phyloP scores from a whole-genome alignment of 169 alveolate species.

The Cardiosporidium cionae region DNA sequence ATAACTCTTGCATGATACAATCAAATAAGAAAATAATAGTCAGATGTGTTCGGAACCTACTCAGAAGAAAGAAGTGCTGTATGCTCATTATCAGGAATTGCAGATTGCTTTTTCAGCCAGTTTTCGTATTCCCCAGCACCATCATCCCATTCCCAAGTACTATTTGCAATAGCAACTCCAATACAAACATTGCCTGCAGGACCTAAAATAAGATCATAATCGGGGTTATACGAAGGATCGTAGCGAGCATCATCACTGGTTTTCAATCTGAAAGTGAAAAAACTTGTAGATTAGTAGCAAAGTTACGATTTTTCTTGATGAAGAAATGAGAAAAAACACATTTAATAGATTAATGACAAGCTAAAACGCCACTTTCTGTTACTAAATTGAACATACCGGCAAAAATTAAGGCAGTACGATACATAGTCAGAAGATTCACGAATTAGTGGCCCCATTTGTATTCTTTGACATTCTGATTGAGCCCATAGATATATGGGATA shows the following conservation, averaged over 20 bases:
- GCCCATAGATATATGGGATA: constrained; percentile 56
- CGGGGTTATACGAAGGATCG: constrained; percentile 46
- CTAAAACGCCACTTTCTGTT: neutral
- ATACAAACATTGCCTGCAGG: constrained; percentile 69
- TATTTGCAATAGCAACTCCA: constrained; percentile 68
- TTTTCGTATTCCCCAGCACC: constrained; percentile 64
- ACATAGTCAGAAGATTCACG: neutral
- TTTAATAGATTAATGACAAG: too few species aligned
- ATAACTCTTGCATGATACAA: too few species aligned
- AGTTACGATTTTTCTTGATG: too few species aligned
- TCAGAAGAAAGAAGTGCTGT: constrained; percentile 27
- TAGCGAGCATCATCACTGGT: too few species aligned
- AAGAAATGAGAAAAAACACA: too few species aligned
- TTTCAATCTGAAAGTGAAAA: too few species aligned
- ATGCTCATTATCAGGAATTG: constrained; percentile 55
- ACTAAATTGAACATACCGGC: neutral
- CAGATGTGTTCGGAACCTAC: too few species aligned
- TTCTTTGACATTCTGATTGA: neutral
- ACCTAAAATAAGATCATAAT: constrained; percentile 63
- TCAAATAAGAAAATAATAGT: too few species aligned
- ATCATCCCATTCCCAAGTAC: constrained; percentile 69
- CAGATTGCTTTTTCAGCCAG: constrained; percentile 68
- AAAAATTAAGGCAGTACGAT: neutral
- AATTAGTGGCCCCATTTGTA: neutral
- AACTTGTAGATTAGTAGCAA: too few species aligned